Conservation (phyloP, 2,329 filamentous ascomycete species). For the Scedosporium aurantiacum region DNA sequence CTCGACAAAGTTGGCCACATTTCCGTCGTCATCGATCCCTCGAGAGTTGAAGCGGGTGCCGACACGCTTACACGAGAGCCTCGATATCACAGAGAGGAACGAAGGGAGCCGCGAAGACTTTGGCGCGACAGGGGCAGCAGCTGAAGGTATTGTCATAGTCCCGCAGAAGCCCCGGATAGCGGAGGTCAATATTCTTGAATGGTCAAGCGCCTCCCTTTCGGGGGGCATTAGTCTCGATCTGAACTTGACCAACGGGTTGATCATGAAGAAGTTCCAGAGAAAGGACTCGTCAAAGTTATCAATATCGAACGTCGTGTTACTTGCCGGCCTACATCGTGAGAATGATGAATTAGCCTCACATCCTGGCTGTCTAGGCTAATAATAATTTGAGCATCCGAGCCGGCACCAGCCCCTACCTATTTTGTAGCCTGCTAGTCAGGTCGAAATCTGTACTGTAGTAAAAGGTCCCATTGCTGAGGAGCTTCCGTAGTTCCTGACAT, state of each 20-base stretch:
- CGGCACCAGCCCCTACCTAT: constrained; percentile 45
- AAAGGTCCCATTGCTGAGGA: constrained; percentile 86
- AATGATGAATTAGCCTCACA: constrained; percentile 3
- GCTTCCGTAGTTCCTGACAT: constrained; percentile 80
- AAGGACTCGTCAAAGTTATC: constrained; percentile 89
- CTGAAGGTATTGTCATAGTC: constrained; percentile 74
- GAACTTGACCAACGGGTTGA: constrained; percentile 82
- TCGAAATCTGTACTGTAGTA: constrained; percentile 99
- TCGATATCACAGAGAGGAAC: constrained; percentile 78
- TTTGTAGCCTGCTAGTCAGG: constrained; percentile 82
- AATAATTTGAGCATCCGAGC: too few relatives aligned
- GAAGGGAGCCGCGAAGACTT: constrained; percentile 63
- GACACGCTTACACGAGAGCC: constrained; percentile 79
- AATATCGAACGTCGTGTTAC: constrained; percentile 72
- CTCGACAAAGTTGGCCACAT: constrained; percentile 98
- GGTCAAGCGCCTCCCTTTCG: constrained; percentile 72
- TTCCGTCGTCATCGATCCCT: constrained; percentile 93
- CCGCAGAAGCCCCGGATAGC: constrained; percentile 88
- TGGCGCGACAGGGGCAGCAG: constrained; percentile 46
- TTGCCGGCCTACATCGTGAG: constrained; percentile 46
- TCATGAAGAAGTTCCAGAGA: constrained; percentile 98
- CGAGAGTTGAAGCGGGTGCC: constrained; percentile 95
- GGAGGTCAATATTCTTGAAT: constrained; percentile 78
- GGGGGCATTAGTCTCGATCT: constrained; percentile 65
- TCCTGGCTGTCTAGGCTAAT: not conserved